Percentiles rank a stretch among this genome's conserved stretches.
Conservation (phyloP, 2,329 filamentous ascomycete genomes). For the Bisporella sp. region DNA sequence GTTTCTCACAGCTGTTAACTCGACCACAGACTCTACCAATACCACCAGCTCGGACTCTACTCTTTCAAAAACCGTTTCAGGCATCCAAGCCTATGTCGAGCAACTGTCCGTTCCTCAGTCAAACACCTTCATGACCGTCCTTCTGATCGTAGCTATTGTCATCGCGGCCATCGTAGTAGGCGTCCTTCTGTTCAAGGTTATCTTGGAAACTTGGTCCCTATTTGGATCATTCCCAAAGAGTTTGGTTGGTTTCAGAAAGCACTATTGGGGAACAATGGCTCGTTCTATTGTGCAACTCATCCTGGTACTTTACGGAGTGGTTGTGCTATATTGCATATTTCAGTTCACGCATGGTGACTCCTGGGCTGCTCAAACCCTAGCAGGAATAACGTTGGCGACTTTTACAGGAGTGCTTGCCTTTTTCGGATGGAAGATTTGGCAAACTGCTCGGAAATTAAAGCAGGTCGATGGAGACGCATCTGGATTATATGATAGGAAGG, state of each 20-base stretch:
- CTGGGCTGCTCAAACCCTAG: conserved; percentile 82
- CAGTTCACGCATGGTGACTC: conserved; percentile 93
- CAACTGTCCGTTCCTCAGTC: conserved; percentile 76
- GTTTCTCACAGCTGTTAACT: conserved; percentile 40
- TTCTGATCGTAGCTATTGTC: conserved; percentile 81
- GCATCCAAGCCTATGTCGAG: conserved; percentile 78
- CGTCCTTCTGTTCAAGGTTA: conserved; percentile 83
- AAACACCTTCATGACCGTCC: conserved; percentile 94
- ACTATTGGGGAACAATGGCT: conserved; percentile 91
- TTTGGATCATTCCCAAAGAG: conserved; percentile 78
- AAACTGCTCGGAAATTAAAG: conserved; percentile 67
- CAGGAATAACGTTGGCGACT: conserved; percentile 69
- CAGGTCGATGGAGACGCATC: conserved; percentile 64
- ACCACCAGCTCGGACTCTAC: conserved; percentile 18
- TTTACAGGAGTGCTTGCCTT: conserved; percentile 79
- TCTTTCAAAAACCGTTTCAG: conserved; percentile 52
- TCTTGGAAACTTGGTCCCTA: conserved; percentile 87
- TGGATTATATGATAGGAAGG: conserved; percentile 79
- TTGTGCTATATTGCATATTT: conserved; percentile 93
- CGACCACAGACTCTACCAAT: conserved; percentile 15
- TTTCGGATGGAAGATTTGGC: conserved; percentile 80
- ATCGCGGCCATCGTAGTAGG: conserved; percentile 77
- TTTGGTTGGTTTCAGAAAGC: conserved; percentile 79
- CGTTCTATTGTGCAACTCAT: conserved; percentile 87
- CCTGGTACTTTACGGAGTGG: conserved; percentile 80